A percentile compares a stretch with the other conserved stretches of the same genome.
Evolutionary conservation across 768 basidiomycete species (phyloP).

Genomic region (Mycena sanguinolenta): DNA sequence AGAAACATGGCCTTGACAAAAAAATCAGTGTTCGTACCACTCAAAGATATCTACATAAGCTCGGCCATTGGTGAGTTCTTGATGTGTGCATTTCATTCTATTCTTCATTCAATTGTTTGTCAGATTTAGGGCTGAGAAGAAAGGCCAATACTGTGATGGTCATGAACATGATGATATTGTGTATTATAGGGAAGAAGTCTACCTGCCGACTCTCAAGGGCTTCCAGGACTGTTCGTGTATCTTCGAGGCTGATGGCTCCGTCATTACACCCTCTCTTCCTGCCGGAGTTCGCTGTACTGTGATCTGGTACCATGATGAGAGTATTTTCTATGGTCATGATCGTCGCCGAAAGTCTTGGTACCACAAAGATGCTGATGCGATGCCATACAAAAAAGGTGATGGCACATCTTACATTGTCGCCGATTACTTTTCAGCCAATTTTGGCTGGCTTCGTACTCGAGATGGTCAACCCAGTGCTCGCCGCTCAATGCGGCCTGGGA

Average conservation of each 20-base stretch:
- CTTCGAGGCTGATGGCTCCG: not conserved
- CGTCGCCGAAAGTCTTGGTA: not conserved
- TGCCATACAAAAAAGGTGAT: not conserved
- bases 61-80: not conserved
- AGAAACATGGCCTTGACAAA: not conserved
- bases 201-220: constrained; percentile 38
- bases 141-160: not conserved
- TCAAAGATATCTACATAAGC: not conserved
- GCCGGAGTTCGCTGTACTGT: not conserved
- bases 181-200: constrained; percentile 40
- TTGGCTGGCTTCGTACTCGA: not conserved
- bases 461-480: not conserved
- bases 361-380: not conserved
- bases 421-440: not conserved
- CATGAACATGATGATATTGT: constrained; percentile 49
- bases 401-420: not conserved
- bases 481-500: not conserved
- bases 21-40: not conserved
- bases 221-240: constrained; percentile 22
- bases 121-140: not conserved
- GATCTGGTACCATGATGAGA: no score
- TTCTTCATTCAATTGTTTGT: not conserved
- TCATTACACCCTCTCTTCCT: not conserved
- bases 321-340: not conserved
- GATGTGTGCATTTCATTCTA: no score